Percentiles rank a stretch among this genome's conserved stretches.
These are phyloP conservation scores for Lactarius hengduanensis DNA, from an alignment of 768 basidiomycete species.

Conservation along the genomic window DNA sequence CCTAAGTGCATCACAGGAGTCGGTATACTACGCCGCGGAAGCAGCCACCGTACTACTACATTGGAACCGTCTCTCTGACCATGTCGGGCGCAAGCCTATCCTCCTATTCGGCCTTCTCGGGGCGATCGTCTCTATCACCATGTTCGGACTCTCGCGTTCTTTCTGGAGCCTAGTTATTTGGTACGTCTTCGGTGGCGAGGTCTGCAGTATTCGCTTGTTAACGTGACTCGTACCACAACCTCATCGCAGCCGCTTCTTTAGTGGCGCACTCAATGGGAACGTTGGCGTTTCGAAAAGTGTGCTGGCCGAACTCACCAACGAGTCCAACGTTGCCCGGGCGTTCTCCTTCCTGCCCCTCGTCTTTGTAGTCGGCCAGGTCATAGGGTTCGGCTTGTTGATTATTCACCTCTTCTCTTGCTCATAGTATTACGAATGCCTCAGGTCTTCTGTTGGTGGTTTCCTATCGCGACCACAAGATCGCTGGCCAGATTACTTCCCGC, in stretches of 20 bases:
- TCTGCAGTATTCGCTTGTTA: not conserved
- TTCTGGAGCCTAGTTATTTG: conserved; percentile 35
- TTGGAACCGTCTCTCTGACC: conserved; percentile 47
- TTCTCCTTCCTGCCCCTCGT: conserved; percentile 38
- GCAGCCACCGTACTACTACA: conserved; percentile 44
- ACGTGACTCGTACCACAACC: not conserved
- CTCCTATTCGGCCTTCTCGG: conserved; percentile 40
- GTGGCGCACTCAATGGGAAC: conserved; percentile 4
- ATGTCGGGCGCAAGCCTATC: conserved; percentile 47
- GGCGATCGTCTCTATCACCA: conserved; percentile 35
- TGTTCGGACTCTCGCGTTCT: conserved; percentile 39
- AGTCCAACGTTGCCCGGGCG: conserved; percentile 50
- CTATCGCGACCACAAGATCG: conserved; percentile 30
- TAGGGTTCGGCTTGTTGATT: conserved; percentile 2
- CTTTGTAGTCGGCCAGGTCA: not conserved
- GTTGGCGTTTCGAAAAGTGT: conserved; percentile 66
- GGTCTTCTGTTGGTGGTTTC: conserved; percentile 26
- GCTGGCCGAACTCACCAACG: conserved; percentile 63
- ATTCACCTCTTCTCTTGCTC: not conserved
- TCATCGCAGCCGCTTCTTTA: not conserved
- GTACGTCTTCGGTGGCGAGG: not conserved
- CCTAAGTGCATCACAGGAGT: conserved; percentile 36
- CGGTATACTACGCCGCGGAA: conserved; percentile 47
- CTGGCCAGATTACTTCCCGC: conserved; percentile 25
- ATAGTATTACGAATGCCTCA: not conserved